Base-by-base conservation (phyloP, 352 stramenopile species). In the Phytopythium chamaehyphon region DNA sequence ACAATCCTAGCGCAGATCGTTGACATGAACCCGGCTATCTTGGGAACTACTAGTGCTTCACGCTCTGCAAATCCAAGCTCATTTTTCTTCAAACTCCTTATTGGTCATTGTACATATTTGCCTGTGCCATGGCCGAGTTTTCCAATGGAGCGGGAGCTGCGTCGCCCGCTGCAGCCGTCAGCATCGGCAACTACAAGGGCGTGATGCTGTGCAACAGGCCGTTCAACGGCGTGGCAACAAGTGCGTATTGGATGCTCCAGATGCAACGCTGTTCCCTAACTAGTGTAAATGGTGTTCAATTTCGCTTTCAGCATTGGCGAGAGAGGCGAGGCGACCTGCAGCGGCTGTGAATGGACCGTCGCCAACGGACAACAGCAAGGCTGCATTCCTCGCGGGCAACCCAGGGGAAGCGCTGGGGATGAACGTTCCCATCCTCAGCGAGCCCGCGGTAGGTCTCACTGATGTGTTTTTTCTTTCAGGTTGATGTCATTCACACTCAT, bases 151-250 rank as follows among this genome's bases (percentile, higher is more conserved):
- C 33, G n/a, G 35, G 46, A 49, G 59, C 64, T 39, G 22, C 59
- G 59, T 58, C 42, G 12, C 42, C 65, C 9, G 54, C 60, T 19
- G 68, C 62, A n/a, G 76, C 76, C 28, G 77, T 94, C 56, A 92
- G 78, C 54, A 96, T 97, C 61, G 90, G 88, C 63, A 97, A 96
- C 76, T 97, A 97, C 71, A 97, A 98, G 70, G 92, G 90, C 51
- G 91, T 98, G 23, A 98, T 98, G 90, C 80, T 98, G 28, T 98
- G 91, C 73, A 97, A 98, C 66, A 71, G 92, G 19, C 91, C 92
- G 14, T 97, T 97, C 76, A 93, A 93, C 42, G 88, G 88, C 43
- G 83, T 90, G 48, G 85, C 68, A 54, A 77, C 67, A 52, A 85
- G 80, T 93, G 68, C 62, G 66, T 61, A 26, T 2, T 18, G 6